phyloP scores from a whole-genome alignment of 2,329 filamentous ascomycete genomes.

The Trichoderma gracile region DNA sequence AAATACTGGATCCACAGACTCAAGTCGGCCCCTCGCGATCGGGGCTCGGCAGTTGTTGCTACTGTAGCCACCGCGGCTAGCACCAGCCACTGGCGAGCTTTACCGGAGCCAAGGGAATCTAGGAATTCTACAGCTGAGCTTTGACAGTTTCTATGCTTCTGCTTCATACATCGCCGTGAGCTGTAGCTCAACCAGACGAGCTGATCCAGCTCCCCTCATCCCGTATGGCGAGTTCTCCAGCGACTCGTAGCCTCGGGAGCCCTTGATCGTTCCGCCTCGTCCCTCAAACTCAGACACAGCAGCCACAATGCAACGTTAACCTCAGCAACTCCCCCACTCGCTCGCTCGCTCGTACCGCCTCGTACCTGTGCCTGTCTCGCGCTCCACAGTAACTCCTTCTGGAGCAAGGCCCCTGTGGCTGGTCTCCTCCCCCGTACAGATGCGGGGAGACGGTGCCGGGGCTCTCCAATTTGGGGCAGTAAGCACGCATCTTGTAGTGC shows the following conservation, averaged over 20 bases:
- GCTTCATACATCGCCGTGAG: no score
- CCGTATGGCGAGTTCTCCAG: no score
- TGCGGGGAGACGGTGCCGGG: neutral
- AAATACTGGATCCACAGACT: neutral
- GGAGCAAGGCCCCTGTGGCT: neutral
- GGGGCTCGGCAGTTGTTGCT: neutral
- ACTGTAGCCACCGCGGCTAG: neutral
- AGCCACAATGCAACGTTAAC: constrained; percentile 16
- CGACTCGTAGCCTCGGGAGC: no score
- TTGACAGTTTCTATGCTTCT: neutral
- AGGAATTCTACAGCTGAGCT: neutral
- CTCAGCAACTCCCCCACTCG: neutral
- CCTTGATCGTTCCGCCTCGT: neutral
- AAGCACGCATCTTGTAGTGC: neutral
- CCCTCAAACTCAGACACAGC: neutral
- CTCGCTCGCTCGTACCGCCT: neutral
- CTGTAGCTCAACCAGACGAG: no score
- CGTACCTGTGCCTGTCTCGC: neutral
- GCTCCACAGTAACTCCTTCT: neutral
- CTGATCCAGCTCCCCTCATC: no score
- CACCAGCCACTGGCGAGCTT: neutral
- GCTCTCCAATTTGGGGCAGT: neutral
- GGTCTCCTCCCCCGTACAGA: neutral
- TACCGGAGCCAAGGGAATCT: neutral
- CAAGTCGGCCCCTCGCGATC: neutral